phyloP scores from a whole-genome alignment of 192 early-diverging fungal species.

The Oehlia diaphana region DNA sequence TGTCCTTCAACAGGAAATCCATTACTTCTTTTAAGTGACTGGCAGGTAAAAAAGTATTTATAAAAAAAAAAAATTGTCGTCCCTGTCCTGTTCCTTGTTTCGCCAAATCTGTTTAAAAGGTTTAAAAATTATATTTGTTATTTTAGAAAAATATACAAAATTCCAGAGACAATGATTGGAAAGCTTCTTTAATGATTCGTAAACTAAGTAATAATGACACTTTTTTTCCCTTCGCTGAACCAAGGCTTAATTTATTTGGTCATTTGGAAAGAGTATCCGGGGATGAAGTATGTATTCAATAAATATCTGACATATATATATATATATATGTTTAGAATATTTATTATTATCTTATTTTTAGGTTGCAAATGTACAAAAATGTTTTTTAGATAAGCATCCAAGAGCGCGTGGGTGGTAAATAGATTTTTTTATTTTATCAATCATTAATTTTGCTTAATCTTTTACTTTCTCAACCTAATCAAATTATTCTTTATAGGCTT shows the following conservation, averaged over 20 bases:
- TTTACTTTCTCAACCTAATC: not conserved
- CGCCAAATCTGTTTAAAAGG: no score
- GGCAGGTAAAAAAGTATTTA: slow-evolving; percentile 32
- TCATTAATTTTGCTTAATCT: not conserved
- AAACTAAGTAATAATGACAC: slow-evolving; percentile 28
- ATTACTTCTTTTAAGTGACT: slow-evolving; percentile 44
- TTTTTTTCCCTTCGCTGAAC: slow-evolving; percentile 41
- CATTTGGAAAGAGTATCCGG: slow-evolving; percentile 30
- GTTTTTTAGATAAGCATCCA: slow-evolving; percentile 44
- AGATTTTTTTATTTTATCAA: not conserved
- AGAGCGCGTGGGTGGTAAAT: slow-evolving; percentile 42
- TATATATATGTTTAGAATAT: no score
- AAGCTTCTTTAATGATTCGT: slow-evolving; percentile 45
- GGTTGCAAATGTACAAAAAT: slow-evolving; percentile 31
- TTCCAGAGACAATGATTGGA: slow-evolving; percentile 22
- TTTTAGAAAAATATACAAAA: slow-evolving; percentile 37
- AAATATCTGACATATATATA: not conserved
- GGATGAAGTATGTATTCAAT: not conserved
- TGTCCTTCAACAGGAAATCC: slow-evolving; percentile 44
- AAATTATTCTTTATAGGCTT: slow-evolving; percentile 30
- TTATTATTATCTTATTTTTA: not conserved
- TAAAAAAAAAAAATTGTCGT: not conserved
- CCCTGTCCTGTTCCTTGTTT: no score
- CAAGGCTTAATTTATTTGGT: slow-evolving; percentile 49
- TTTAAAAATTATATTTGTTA: no score